These are phyloP conservation scores for Chaetomiaceae sp. DNA, from an alignment of 2,329 filamentous ascomycete genomes.

Conservation along the genomic window DNA sequence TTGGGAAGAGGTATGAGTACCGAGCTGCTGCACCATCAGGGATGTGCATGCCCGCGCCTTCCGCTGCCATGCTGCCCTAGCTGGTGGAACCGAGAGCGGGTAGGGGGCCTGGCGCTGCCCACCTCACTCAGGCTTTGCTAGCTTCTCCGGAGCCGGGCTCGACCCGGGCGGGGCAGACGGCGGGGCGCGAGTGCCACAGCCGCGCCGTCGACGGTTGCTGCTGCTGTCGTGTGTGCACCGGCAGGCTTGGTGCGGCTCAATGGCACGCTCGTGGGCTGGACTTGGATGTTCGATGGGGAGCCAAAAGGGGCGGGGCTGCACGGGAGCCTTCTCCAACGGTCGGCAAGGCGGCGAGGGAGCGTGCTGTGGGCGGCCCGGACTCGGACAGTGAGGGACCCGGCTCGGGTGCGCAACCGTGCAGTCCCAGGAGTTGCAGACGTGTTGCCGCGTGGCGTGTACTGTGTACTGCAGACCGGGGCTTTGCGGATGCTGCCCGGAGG, in stretches of 20 bases:
- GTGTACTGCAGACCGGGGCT: not conserved
- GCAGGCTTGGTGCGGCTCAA: not conserved
- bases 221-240: no score
- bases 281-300: no score
- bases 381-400: not conserved
- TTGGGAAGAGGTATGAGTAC: slow-evolving; percentile 46
- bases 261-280: not conserved
- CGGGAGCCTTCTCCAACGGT: no score
- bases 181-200: not conserved
- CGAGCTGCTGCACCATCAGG: slow-evolving; percentile 35
- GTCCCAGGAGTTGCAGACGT: not conserved
- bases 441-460: slow-evolving; percentile 5
- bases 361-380: slow-evolving; percentile 6
- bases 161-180: not conserved
- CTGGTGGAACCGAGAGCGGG: slow-evolving; percentile 8
- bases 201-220: not conserved
- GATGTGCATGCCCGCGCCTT: slow-evolving; percentile 37
- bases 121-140: not conserved
- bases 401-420: not conserved
- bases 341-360: no score
- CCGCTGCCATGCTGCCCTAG: slow-evolving; percentile 37
- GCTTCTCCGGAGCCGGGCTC: slow-evolving; percentile 5
- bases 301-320: no score
- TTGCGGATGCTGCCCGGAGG: not conserved
- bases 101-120: no score